These are phyloP conservation scores for Boletus rubescentipes DNA, from an alignment of 768 basidiomycete genomes.

Conservation along the genomic window DNA sequence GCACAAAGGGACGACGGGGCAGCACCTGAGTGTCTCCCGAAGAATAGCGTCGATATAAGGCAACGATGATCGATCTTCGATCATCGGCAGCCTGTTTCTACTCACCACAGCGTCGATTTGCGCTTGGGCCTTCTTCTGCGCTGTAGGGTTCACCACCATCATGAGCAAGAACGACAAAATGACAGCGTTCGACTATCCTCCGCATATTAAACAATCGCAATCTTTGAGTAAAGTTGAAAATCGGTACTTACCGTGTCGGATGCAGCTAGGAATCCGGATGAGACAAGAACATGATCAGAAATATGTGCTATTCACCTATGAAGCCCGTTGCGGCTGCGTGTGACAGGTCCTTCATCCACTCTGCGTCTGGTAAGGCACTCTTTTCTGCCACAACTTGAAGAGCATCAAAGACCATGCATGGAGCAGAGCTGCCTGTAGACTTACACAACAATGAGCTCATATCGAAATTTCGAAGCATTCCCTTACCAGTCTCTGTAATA, in stretches of 20 bases:
- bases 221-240: background rate
- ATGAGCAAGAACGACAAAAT: constrained; percentile 18
- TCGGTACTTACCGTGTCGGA: constrained; percentile 19
- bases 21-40: constrained; percentile 20
- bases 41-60: constrained; percentile 23
- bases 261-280: constrained; percentile 8
- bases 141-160: constrained; percentile 16
- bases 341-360: constrained; percentile 15
- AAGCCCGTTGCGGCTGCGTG: constrained; percentile 24
- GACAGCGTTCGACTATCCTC: constrained; percentile 26
- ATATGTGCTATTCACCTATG: constrained; percentile 5
- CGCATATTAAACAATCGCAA: background rate
- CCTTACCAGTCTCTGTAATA: constrained; percentile 21
- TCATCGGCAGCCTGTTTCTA: constrained; percentile 9
- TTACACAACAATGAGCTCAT: constrained; percentile 2
- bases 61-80: constrained; percentile 17
- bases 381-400: constrained; percentile 11
- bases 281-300: background rate
- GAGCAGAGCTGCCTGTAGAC: constrained; percentile 6
- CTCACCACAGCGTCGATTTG: constrained; percentile 23
- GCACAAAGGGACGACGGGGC: constrained; percentile 16
- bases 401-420: constrained; percentile 23
- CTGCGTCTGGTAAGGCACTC: background rate
- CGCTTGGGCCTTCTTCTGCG: constrained; percentile 21
- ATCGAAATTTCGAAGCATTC: background rate